Percentiles rank a stretch among this genome's conserved stretches.
phyloP scores from a whole-genome alignment of 306 rosid genomes.

The Sicyos baderoa region DNA sequence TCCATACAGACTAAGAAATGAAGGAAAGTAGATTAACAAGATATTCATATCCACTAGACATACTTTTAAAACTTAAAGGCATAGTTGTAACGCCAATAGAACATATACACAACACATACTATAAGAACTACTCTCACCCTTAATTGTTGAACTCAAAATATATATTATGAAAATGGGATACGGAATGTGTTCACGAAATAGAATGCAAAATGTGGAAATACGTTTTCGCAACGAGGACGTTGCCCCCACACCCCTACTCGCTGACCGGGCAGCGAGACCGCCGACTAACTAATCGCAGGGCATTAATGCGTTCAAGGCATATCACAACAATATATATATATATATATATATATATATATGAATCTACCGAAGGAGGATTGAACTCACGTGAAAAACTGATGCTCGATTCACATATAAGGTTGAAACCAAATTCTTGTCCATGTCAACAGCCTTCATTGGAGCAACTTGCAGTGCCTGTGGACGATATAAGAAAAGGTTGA shows the following conservation, averaged over 20 bases:
- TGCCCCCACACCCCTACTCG: no score
- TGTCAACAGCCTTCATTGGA: slow-evolving; percentile 44
- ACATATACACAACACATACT: not conserved
- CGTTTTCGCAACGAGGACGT: no score
- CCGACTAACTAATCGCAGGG: no score
- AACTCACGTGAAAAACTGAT: slow-evolving; percentile 60
- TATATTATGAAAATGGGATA: no score
- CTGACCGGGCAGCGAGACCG: no score
- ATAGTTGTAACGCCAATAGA: not conserved
- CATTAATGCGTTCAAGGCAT: no score
- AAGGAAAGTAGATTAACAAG: not conserved
- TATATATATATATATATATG: not conserved
- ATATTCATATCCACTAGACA: not conserved
- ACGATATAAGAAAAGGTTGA: slow-evolving; percentile 19
- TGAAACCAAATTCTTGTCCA: slow-evolving; percentile 50
- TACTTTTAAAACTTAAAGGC: not conserved
- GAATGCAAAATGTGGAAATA: no score
- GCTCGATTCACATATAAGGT: slow-evolving; percentile 73
- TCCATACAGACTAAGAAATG: slow-evolving; percentile 1
- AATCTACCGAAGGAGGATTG: not conserved
- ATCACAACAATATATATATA: not conserved
- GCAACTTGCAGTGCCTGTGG: slow-evolving; percentile 67
- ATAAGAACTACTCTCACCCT: not conserved
- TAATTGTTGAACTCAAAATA: no score
- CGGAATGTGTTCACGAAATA: no score